Evolutionary conservation across 768 basidiomycete genomes (phyloP).

Genomic region (Xerocomellus dryophilus): DNA sequence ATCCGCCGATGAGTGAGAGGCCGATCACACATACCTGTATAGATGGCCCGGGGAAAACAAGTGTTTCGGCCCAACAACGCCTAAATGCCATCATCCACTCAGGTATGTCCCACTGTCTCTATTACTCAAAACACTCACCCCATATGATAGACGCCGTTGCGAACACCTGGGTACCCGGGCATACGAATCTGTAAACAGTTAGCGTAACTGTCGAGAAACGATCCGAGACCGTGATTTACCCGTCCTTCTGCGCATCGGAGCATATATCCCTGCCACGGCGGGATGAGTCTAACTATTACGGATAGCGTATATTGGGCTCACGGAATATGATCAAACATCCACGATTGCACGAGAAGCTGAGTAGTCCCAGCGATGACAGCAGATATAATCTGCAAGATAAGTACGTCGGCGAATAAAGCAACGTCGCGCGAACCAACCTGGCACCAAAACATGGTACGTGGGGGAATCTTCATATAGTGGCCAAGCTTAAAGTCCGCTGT

Average conservation of each 20-base stretch:
- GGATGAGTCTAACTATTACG: not conserved
- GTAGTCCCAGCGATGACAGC: slow-evolving; percentile 67
- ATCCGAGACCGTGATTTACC: slow-evolving; percentile 3
- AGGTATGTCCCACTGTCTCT: slow-evolving; percentile 1
- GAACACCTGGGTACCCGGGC: slow-evolving; percentile 51
- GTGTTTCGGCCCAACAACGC: slow-evolving; percentile 61
- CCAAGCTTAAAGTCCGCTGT: slow-evolving; percentile 77
- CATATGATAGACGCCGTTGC: slow-evolving; percentile 57
- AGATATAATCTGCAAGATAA: slow-evolving; percentile 49
- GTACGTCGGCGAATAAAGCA: not conserved
- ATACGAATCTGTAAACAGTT: slow-evolving; percentile 40
- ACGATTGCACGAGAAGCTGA: slow-evolving; percentile 72
- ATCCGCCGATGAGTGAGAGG: not conserved
- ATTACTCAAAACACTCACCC: slow-evolving; percentile 19
- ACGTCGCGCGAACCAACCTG: slow-evolving; percentile 41
- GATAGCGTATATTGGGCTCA: slow-evolving; percentile 27
- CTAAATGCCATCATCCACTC: slow-evolving; percentile 36
- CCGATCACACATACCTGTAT: slow-evolving; percentile 49
- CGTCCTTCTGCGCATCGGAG: slow-evolving; percentile 40
- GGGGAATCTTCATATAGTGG: slow-evolving; percentile 63
- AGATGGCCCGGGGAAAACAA: slow-evolving; percentile 55
- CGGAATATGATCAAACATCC: slow-evolving; percentile 63
- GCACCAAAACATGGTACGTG: slow-evolving; percentile 66
- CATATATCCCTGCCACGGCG: slow-evolving; percentile 45
- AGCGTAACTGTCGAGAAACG: not conserved